Conservation (phyloP, 805 yeast species). For the Ogataea salicorniae region DNA sequence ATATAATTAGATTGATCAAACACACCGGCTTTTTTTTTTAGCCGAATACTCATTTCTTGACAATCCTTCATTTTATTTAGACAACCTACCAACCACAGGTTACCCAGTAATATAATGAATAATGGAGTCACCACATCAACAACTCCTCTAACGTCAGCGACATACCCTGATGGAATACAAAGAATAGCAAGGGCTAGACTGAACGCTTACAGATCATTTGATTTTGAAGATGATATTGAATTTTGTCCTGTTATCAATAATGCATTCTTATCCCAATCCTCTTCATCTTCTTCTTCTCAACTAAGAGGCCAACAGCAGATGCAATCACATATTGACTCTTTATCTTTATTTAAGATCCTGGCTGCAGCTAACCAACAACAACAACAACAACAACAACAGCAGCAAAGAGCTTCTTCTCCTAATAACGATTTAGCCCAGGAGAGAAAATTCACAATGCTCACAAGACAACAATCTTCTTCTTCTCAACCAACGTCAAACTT, state of each 20-base stretch:
- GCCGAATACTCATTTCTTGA: too few relatives aligned
- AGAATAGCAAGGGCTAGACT: conserved; percentile 42
- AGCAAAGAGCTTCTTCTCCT: conserved; percentile 2
- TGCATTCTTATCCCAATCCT: conserved; percentile 1
- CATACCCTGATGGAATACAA: conserved; percentile 3
- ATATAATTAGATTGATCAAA: too few relatives aligned
- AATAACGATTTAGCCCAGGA: background rate
- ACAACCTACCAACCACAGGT: background rate
- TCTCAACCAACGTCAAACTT: background rate
- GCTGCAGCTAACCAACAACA: conserved; percentile 16
- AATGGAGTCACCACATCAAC: conserved; percentile 4
- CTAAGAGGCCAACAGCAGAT: conserved; percentile 1
- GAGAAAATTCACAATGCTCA: too few relatives aligned
- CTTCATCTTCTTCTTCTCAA: too few relatives aligned
- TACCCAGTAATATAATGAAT: conserved; percentile 2
- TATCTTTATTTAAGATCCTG: conserved; percentile 16
- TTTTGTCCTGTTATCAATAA: conserved; percentile 47
- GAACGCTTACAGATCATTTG: conserved; percentile 64
- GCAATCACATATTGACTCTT: conserved; percentile 11
- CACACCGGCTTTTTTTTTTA: too few relatives aligned
- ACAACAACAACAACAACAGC: conserved; percentile 4
- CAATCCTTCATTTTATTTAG: too few relatives aligned
- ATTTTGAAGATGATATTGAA: conserved; percentile 64
- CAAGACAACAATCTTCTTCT: background rate
- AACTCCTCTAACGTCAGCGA: conserved; percentile 2